These are phyloP conservation scores for Pyrenophora teres DNA, from an alignment of 2,329 filamentous ascomycete species.

Conservation along the genomic window DNA sequence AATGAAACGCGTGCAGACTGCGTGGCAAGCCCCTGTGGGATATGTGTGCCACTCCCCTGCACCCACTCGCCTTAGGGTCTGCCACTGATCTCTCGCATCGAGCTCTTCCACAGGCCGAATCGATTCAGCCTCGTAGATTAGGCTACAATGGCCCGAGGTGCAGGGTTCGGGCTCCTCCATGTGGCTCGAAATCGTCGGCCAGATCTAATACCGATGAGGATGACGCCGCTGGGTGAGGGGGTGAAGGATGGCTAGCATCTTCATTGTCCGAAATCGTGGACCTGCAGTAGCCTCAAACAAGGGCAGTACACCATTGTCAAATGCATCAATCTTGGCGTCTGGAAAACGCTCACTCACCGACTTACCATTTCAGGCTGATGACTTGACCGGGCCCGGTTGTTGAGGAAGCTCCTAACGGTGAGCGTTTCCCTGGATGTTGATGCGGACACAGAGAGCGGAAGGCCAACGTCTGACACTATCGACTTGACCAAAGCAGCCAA, in stretches of 20 bases:
- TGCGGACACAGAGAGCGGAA: too few species aligned
- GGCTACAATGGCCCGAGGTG: neutral
- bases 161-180: conserved; percentile 6
- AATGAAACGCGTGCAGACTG: neutral
- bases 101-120: conserved; percentile 1
- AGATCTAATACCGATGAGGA: conserved; percentile 5
- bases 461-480: too few species aligned
- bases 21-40: neutral
- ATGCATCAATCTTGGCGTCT: neutral
- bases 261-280: conserved; percentile 16
- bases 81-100: conserved; percentile 1
- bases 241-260: conserved; percentile 7
- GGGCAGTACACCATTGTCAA: conserved; percentile 8
- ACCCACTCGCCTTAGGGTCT: neutral
- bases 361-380: too few species aligned
- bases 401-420: too few species aligned
- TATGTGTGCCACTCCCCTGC: too few species aligned
- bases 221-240: conserved; percentile 14
- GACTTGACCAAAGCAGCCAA: neutral
- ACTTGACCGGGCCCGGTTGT: too few species aligned
- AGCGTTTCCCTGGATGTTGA: too few species aligned
- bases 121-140: conserved; percentile 1
- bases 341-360: too few species aligned
- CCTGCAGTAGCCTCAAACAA: conserved; percentile 32
- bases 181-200: conserved; percentile 2